Base-by-base conservation (phyloP, 2,329 filamentous ascomycete species). In the Fusarium longipes region DNA sequence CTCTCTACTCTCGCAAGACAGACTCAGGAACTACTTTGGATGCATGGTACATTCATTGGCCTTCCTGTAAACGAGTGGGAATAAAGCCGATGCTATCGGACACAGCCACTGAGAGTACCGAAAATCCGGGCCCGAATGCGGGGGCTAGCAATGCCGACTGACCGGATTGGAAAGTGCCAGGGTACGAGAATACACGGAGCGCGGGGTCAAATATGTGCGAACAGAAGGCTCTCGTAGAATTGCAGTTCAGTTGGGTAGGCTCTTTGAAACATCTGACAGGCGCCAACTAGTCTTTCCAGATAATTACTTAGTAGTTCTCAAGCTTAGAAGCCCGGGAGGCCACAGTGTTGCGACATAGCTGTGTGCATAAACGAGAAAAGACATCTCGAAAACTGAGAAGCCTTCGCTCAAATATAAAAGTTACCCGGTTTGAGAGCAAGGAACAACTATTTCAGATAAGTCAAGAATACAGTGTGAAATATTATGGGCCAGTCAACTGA, bases 91-190 rank as follows among this genome's bases (percentile, higher is more conserved):
- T 50, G n/a, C 56, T 42, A 18, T 57, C 53, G 68, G 66, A 52
- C 45, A 48, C 61, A 61, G 30, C 30, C 40, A 42, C 48, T 47
- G 44, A 56, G 29, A 35, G 32, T 67, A 45, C 70, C 68, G 68
- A 65, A 56, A 57, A 50, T 52, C 47, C 55, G 59, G 51, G 27
- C 39, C 38, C 62, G 63, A 49, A 39, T 70, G 33, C 50, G 48
- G 66, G 63, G 38, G 32, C 39, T 17, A 58, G 22, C 6, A 35
- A 30, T 43, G 17, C 40, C 25, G 40, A 43, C 11, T 27, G 40
- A 9, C 40, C 25, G 18, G 25, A 43, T 29, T 29, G 3, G 24
- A 43, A 18, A n/a, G n/a, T 20, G n/a, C 40, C n/a, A 11, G 40
- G 40, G 24, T 43, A 18, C 18, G 17, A 27, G 24, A n/a, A 14